These are phyloP conservation scores for Akanthomyces dipterigenus DNA, from an alignment of 2,329 filamentous ascomycete genomes.

Conservation along the genomic window DNA sequence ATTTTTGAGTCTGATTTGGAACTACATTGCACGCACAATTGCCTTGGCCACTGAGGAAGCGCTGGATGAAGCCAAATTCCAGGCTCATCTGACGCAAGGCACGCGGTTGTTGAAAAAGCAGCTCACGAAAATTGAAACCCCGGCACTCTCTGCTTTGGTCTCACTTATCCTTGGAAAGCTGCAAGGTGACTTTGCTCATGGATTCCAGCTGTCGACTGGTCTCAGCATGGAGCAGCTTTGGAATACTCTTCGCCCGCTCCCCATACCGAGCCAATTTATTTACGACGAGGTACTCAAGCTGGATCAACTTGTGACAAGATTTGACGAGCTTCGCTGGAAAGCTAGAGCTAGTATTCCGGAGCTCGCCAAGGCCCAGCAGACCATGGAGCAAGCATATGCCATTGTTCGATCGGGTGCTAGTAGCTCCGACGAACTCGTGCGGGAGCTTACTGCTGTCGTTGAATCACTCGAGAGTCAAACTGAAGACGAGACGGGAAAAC, in stretches of 20 bases:
- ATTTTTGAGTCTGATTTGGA: slow-evolving; percentile 34
- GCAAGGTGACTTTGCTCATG: slow-evolving; percentile 54
- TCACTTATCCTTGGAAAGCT: slow-evolving; percentile 35
- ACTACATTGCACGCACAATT: slow-evolving; percentile 51
- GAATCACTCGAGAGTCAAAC: slow-evolving; percentile 41
- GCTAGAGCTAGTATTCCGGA: slow-evolving; percentile 44
- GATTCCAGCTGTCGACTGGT: slow-evolving; percentile 68
- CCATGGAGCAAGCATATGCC: slow-evolving; percentile 49
- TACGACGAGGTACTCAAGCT: slow-evolving; percentile 44
- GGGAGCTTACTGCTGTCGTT: slow-evolving; percentile 45
- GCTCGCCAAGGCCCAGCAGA: slow-evolving; percentile 45
- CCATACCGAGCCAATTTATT: slow-evolving; percentile 40
- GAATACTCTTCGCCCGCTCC: slow-evolving; percentile 61
- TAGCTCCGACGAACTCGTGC: slow-evolving; percentile 40
- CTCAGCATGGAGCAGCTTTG: slow-evolving; percentile 76
- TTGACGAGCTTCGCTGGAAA: slow-evolving; percentile 56
- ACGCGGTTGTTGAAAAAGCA: slow-evolving; percentile 34
- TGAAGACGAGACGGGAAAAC: slow-evolving; percentile 32
- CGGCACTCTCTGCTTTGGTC: slow-evolving; percentile 31
- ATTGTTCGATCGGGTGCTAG: slow-evolving; percentile 39
- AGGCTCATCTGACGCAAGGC: slow-evolving; percentile 52
- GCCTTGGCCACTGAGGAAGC: slow-evolving; percentile 33
- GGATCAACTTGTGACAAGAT: slow-evolving; percentile 49
- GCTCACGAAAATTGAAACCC: slow-evolving; percentile 17
- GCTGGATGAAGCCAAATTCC: slow-evolving; percentile 59